Conservation (phyloP, 306 rosid genomes). For the Mimosa bimucronata region DNA sequence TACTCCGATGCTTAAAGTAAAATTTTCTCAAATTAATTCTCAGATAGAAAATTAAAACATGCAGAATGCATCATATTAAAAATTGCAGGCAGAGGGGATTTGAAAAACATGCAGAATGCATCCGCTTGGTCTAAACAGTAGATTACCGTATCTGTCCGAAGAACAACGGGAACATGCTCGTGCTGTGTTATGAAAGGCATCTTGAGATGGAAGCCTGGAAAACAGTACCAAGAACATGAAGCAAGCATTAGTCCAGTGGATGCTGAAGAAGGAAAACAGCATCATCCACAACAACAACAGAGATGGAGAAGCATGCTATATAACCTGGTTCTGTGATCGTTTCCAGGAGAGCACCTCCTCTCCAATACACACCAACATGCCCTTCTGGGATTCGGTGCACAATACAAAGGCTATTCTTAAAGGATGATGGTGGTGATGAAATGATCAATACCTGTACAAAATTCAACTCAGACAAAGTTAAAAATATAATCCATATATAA, state of each 20-base stretch:
- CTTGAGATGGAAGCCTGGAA: slow-evolving; percentile 85
- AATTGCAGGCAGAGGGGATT: too few relatives aligned
- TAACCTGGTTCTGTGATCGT: slow-evolving; percentile 82
- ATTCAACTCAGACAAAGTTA: too few relatives aligned
- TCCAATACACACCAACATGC: too few relatives aligned
- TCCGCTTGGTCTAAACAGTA: slow-evolving; percentile 28
- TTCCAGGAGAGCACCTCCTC: slow-evolving; percentile 91
- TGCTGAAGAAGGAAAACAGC: slow-evolving; percentile 2
- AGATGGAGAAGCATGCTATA: neutral
- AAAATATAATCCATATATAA: too few relatives aligned
- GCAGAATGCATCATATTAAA: slow-evolving; percentile 6
- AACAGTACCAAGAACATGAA: slow-evolving; percentile 12
- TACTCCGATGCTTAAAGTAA: too few relatives aligned
- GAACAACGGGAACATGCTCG: slow-evolving; percentile 90
- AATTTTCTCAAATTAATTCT: neutral
- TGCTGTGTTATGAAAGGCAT: slow-evolving; percentile 77
- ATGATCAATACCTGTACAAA: too few relatives aligned
- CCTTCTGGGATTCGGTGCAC: slow-evolving; percentile 96
- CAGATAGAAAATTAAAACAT: slow-evolving; percentile 26
- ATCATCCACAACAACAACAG: neutral
- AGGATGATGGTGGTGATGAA: slow-evolving; percentile 34
- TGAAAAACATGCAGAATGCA: too few relatives aligned
- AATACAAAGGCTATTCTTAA: slow-evolving; percentile 48
- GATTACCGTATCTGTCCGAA: slow-evolving; percentile 85
- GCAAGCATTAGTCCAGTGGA: neutral